Evolutionary conservation across 495 filamentous ascomycete species (phyloP).

Genomic region (Trypethelium eluteriae): DNA sequence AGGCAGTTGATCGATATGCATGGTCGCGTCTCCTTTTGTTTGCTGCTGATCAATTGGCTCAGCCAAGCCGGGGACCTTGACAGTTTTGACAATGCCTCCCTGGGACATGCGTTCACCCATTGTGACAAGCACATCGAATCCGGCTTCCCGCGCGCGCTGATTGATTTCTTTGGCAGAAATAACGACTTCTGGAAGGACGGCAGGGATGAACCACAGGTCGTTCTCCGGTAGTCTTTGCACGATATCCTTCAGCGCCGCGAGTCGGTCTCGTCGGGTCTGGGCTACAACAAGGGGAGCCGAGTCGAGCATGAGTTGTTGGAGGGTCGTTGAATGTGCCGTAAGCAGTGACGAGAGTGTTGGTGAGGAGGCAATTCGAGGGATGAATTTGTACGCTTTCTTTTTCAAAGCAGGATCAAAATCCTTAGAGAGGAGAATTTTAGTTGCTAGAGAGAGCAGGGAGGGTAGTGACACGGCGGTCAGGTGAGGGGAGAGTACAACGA

Average conservation of each 20-base stretch:
- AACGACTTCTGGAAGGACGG: conserved; percentile 84
- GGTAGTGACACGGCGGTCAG: conserved; percentile 75
- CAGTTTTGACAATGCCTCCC: conserved; percentile 73
- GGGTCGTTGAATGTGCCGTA: conserved; percentile 58
- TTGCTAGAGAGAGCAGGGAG: conserved; percentile 72
- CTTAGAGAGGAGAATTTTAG: conserved; percentile 64
- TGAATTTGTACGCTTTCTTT: conserved; percentile 98
- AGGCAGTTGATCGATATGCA: conserved; percentile 50
- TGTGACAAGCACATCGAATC: conserved; percentile 82
- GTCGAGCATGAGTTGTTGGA: conserved; percentile 69
- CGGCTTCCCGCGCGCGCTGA: conserved; percentile 78
- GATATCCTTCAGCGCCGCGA: conserved; percentile 70
- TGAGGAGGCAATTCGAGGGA: conserved; percentile 78
- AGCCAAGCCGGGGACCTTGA: conserved; percentile 76
- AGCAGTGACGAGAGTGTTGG: conserved; percentile 65
- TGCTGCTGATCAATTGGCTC: conserved; percentile 22
- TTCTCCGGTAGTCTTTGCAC: conserved; percentile 65
- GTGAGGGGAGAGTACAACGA: conserved; percentile 91
- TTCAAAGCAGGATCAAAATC: conserved; percentile 81
- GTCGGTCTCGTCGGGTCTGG: conserved; percentile 70
- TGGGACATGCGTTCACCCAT: conserved; percentile 74
- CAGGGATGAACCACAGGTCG: conserved; percentile 84
- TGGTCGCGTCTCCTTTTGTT: background rate
- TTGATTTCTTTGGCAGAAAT: conserved; percentile 95
- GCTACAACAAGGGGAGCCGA: conserved; percentile 74